phyloP scores from a whole-genome alignment of 192 early-diverging fungal species.

The Geranomyces variabilis region DNA sequence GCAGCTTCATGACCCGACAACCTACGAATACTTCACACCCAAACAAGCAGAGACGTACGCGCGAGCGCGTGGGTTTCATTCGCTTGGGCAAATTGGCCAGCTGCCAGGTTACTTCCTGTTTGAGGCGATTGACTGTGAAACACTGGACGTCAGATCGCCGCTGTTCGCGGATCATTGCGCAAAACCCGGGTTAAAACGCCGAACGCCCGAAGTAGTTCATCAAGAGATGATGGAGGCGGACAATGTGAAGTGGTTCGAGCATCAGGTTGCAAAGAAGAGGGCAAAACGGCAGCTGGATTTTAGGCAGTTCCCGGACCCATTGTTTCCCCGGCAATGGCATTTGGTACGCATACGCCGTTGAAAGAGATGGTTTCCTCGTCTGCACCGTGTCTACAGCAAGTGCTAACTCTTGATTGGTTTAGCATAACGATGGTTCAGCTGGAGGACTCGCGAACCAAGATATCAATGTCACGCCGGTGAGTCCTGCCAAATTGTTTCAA shows the following conservation, averaged over 20 bases:
- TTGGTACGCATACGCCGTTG: constrained; percentile 52
- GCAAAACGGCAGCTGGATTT: constrained; percentile 40
- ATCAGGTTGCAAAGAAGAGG: constrained; percentile 43
- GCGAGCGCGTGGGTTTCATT: constrained; percentile 24
- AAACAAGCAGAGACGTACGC: constrained; percentile 24
- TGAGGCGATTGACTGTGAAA: constrained; percentile 40
- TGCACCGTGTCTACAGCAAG: not conserved
- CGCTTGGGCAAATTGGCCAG: constrained; percentile 45
- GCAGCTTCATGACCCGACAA: constrained; percentile 28
- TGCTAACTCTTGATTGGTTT: not conserved
- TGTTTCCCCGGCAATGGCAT: constrained; percentile 77
- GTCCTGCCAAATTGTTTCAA: constrained; percentile 33
- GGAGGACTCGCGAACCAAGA: constrained; percentile 65
- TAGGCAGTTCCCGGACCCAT: constrained; percentile 58
- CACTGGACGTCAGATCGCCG: not conserved
- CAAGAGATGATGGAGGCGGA: constrained; percentile 24
- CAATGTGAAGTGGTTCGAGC: constrained; percentile 32
- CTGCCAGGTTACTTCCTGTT: constrained; percentile 41
- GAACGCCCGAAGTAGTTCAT: constrained; percentile 22
- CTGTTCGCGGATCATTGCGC: not conserved
- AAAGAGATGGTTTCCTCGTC: not conserved
- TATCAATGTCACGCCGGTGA: constrained; percentile 90
- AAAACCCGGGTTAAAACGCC: not conserved
- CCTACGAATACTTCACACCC: not conserved
- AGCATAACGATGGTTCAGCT: constrained; percentile 51